phyloP scores from a whole-genome alignment of 2,329 filamentous ascomycete species.

The Arthrocladium fulminans region DNA sequence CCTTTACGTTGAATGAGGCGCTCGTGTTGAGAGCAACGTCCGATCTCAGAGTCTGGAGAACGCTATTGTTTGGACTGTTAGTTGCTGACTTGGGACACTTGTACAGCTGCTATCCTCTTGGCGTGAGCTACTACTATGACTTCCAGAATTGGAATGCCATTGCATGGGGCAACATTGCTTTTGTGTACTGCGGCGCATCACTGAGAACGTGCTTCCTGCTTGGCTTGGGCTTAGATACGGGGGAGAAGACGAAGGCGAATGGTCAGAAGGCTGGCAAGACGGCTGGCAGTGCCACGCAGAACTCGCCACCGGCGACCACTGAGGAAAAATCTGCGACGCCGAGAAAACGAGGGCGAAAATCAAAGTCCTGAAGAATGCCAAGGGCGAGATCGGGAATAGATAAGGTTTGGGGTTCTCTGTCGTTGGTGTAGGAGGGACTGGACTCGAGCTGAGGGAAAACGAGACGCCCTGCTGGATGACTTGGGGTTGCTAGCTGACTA shows the following conservation, averaged over 20 bases:
- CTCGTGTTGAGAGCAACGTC: conserved; percentile 61
- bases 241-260: conserved; percentile 8
- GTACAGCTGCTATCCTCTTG: conserved; percentile 54
- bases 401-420: too few species aligned
- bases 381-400: too few species aligned
- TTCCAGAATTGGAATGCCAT: conserved; percentile 56
- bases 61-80: conserved; percentile 57
- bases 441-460: too few species aligned
- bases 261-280: conserved; percentile 12
- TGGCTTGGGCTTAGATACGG: conserved; percentile 40
- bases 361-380: background rate
- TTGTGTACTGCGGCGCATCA: conserved; percentile 58
- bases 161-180: conserved; percentile 59
- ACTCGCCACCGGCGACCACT: conserved; percentile 5
- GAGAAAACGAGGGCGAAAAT: conserved; percentile 2
- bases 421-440: too few species aligned
- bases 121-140: conserved; percentile 55
- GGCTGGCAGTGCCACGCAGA: conserved; percentile 8
- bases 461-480: too few species aligned
- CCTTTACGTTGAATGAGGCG: conserved; percentile 69
- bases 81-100: conserved; percentile 71
- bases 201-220: conserved; percentile 52
- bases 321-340: background rate
- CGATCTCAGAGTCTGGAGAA: conserved; percentile 61
- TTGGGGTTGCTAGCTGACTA: too few species aligned